Evolutionary conservation across 306 rosid genomes (phyloP).

Genomic region (Rosa chinensis): DNA sequence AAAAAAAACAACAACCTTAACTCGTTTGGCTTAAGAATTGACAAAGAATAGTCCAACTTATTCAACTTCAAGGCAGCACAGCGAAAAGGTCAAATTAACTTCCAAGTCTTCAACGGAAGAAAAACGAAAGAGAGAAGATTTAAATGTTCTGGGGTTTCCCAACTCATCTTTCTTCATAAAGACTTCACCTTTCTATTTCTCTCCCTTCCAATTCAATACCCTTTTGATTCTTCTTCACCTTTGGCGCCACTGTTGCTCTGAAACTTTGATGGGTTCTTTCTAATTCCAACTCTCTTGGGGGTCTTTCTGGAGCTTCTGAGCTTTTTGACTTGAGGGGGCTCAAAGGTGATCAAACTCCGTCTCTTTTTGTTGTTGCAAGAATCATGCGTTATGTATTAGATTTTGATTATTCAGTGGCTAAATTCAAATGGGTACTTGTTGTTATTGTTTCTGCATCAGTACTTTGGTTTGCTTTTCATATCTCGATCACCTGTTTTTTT

Average conservation of each 20-base stretch:
- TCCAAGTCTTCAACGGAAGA: no score
- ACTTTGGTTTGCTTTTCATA: not conserved
- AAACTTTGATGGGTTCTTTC: not conserved
- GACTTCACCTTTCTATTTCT: not conserved
- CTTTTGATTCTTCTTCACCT: constrained; percentile 5
- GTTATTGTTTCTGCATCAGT: constrained; percentile 1
- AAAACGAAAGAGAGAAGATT: no score
- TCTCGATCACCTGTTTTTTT: not conserved
- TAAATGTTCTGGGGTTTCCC: no score
- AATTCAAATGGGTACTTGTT: constrained; percentile 10
- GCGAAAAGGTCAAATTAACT: not conserved
- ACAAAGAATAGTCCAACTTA: constrained; percentile 8
- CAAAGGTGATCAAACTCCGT: constrained; percentile 25
- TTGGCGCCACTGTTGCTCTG: not conserved
- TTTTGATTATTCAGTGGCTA: not conserved
- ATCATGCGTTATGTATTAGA: not conserved
- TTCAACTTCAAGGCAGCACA: not conserved
- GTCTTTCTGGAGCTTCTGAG: constrained; percentile 4
- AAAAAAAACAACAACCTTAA: not conserved
- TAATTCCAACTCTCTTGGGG: not conserved
- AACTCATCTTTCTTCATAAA: not conserved
- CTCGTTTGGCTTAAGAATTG: not conserved
- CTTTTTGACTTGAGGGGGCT: constrained; percentile 13
- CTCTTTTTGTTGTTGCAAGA: not conserved
- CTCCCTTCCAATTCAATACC: not conserved